These are phyloP conservation scores for Zymoseptoria tritici DNA, from an alignment of 2,329 filamentous ascomycete species.

Conservation along the genomic window DNA sequence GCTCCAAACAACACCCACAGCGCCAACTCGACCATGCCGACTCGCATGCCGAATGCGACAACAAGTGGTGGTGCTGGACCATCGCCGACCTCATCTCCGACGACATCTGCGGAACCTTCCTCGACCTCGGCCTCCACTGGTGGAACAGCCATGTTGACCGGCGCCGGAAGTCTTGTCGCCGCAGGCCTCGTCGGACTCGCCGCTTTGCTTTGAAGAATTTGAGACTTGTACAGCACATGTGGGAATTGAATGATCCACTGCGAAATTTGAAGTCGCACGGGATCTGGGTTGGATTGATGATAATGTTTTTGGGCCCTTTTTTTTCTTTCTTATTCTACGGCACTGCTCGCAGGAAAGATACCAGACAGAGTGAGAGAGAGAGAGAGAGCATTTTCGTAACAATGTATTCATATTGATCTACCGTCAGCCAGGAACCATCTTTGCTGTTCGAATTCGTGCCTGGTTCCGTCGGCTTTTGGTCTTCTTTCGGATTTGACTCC, in stretches of 20 bases:
- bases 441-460: too few species aligned
- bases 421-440: too few species aligned
- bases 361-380: background rate
- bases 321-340: background rate
- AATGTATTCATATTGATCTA: background rate
- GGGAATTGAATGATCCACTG: conserved; percentile 31
- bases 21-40: background rate
- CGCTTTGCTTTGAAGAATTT: conserved; percentile 4
- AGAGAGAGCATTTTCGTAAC: background rate
- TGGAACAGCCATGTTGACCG: conserved; percentile 9
- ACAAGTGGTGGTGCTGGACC: background rate
- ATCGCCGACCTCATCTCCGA: background rate
- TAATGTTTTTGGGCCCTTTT: background rate
- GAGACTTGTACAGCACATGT: background rate
- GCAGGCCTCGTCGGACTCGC: conserved; percentile 7
- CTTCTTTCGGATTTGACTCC: background rate
- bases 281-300: background rate
- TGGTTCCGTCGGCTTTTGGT: background rate
- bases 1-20: background rate
- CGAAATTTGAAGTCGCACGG: background rate
- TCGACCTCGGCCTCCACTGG: conserved; percentile 1
- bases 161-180: conserved; percentile 8
- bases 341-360: background rate
- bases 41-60: background rate
- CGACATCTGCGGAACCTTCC: background rate